Base-by-base conservation (phyloP, 805 yeast species). In the Wickerhamomyces hampshirensis region DNA sequence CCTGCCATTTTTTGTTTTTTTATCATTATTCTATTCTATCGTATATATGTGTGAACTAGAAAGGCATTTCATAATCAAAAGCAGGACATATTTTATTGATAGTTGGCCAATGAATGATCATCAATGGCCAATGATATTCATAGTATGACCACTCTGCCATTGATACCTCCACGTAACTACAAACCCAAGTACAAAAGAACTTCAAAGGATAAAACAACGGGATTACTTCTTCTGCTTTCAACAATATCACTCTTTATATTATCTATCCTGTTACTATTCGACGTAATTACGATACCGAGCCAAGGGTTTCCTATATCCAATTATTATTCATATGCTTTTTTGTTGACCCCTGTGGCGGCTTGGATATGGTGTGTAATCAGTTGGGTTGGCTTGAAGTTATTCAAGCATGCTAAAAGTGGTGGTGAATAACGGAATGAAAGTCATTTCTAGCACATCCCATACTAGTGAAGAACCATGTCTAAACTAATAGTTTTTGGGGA, bases 311-410 rank as follows among this genome's bases (percentile, higher is more conserved):
- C n/a, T 1, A 13, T 23, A 6, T 17, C 34, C 2, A 42, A 37
- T 28, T 71, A 71, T 46, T 63, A 66, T 42, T 55, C 62, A 1
- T 46, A 59, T 6, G 51, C 66, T 2, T 15, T 59, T 5, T 34
- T 62, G 8, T 46, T 66, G 18, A 30, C 58, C 10, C 61, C 66
- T 5, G 66, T 62, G 7, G 54, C 61, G 13, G 51, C 59, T 1
- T 77, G 84, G 84, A 56, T 77, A 5, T 84, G 95, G 94, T 75
- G 88, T 28, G 60, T 77, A 8, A 61, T 72, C 4, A 75, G 88
- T 9, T 85, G 95, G 95, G 66, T 78, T 30, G 89, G 93, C 26
- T 68, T 84, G 71, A 85, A 85, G 57, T 62, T 84, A 38, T 85
- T 85, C 59, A 66, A 87, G 38, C 93, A 85, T 53, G 81, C 93